Conservation (phyloP, 441 rosid genomes). For the Cnidoscolus chayamansa region DNA sequence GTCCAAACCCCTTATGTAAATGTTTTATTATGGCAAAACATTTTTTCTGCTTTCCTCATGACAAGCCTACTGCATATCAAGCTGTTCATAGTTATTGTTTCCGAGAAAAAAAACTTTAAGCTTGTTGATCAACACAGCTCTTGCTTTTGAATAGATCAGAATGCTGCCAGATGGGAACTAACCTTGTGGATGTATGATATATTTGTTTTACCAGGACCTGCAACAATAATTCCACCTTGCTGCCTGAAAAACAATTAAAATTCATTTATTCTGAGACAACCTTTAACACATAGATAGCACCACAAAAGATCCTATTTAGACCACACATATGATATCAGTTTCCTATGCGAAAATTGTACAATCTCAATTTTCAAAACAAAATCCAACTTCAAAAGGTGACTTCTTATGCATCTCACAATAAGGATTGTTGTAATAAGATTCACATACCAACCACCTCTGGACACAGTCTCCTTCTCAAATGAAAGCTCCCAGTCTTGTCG, state of each 20-base stretch:
- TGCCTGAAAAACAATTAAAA: conserved; percentile 51
- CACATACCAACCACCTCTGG: conserved; percentile 89
- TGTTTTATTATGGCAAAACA: not conserved
- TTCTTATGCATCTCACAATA: not conserved
- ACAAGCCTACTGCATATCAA: not conserved
- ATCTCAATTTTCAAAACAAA: not conserved
- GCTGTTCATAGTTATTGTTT: not conserved
- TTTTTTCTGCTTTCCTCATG: not conserved
- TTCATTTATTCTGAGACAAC: not conserved
- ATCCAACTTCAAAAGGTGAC: not conserved
- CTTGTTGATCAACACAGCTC: not conserved
- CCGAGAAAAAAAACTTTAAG: not conserved
- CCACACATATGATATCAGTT: not conserved
- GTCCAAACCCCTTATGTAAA: not conserved
- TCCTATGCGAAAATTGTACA: not conserved
- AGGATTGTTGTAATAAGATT: conserved; percentile 9
- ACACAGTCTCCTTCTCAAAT: conserved; percentile 61
- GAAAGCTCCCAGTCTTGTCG: conserved; percentile 98
- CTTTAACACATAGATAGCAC: not conserved
- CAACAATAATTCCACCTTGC: conserved; percentile 92
- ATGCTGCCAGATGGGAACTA: conserved; percentile 16
- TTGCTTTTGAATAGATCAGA: not conserved
- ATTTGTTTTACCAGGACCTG: conserved; percentile 80
- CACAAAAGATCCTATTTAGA: not conserved
- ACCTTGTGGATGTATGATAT: conserved; percentile 85